Base-by-base conservation (phyloP, 129 eudicot genomes). In the Chrysanthemum lavandulifolium region DNA sequence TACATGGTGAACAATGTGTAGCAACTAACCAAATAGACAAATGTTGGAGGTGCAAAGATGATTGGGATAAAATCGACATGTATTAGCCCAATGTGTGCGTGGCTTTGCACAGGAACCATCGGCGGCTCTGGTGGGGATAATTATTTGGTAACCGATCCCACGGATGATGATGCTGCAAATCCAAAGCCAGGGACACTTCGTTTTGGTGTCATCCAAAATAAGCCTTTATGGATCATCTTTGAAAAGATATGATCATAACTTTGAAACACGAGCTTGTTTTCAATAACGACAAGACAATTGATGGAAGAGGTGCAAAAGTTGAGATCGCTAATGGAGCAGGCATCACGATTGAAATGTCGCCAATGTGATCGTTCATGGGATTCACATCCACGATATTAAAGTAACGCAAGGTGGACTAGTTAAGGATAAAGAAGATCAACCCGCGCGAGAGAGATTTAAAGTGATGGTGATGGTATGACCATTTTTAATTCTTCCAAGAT, bases 201-300 rank as follows among this genome's bases (percentile, higher is more conserved):
- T 11, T 81, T 71, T 29, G 97, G 87, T 9, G 96, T 82, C 10
- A 78, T 75, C 80, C 96, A 87, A 36, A 79, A 76, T 1, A 64
- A 69, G n/a, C 97, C 97, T 10, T 47, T 84, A 13, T 91, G 97
- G 97, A 86, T 91, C 79, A 74, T 72, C 3, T 91, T 91, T 47
- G 81, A 33, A 0, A 67, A 15, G 76, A 79, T 54, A 88, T 91
- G 97, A 62, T 69, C 6, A 88, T 91, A 6, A 78, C 6, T 11
- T 78, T 91, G 0, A 56, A 74, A 13, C 85, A 88, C 49, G 89
- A 83, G 74, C 85, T 91, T 1, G 72, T 88, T 2, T 49, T 91
- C 1, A 73, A 64, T 16, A 59, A 77, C 8, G 66, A 91, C 81
- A 91, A 86, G 78, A 91, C 97, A 6, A 88, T 91, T 27, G 96